Conservation (phyloP, 2,329 filamentous ascomycete genomes). For the Penicillium sp. region DNA sequence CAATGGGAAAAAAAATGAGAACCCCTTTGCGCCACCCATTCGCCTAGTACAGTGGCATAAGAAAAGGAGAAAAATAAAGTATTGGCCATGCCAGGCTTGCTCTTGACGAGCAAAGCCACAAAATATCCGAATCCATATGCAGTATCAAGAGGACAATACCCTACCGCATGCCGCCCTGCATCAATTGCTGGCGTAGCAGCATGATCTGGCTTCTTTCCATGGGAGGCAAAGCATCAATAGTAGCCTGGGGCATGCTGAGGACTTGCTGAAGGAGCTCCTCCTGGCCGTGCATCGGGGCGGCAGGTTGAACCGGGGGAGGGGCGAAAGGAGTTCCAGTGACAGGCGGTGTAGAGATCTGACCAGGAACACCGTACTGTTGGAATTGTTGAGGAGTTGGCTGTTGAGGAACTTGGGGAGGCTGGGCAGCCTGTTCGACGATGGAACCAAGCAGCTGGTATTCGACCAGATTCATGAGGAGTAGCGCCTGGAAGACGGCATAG, state of each 20-base stretch:
- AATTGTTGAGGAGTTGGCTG: slow-evolving; percentile 39
- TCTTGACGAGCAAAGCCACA: not conserved
- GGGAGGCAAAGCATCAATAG: slow-evolving; percentile 76
- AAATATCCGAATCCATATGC: not conserved
- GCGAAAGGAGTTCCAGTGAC: slow-evolving; percentile 44
- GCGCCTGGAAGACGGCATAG: slow-evolving; percentile 91
- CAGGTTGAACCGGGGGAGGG: slow-evolving; percentile 47
- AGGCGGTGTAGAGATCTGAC: slow-evolving; percentile 55
- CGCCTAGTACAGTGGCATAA: slow-evolving; percentile 12
- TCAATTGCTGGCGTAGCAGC: slow-evolving; percentile 67
- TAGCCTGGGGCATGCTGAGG: slow-evolving; percentile 73
- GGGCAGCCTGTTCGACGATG: slow-evolving; percentile 66
- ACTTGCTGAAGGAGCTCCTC: slow-evolving; percentile 78
- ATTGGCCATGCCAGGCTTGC: not conserved
- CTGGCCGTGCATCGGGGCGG: slow-evolving; percentile 56
- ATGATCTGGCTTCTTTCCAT: slow-evolving; percentile 77
- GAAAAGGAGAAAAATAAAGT: slow-evolving; percentile 1
- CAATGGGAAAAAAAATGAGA: slow-evolving; percentile 3
- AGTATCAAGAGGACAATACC: not conserved
- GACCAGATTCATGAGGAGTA: slow-evolving; percentile 89
- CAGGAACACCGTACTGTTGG: slow-evolving; percentile 41
- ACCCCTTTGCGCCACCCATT: slow-evolving; percentile 18
- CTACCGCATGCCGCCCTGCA: slow-evolving; percentile 42
- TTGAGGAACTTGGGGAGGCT: slow-evolving; percentile 43
- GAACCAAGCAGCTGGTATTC: slow-evolving; percentile 78